Evolutionary conservation across 345 rosid species (phyloP).

Genomic region (Linum tenue): DNA sequence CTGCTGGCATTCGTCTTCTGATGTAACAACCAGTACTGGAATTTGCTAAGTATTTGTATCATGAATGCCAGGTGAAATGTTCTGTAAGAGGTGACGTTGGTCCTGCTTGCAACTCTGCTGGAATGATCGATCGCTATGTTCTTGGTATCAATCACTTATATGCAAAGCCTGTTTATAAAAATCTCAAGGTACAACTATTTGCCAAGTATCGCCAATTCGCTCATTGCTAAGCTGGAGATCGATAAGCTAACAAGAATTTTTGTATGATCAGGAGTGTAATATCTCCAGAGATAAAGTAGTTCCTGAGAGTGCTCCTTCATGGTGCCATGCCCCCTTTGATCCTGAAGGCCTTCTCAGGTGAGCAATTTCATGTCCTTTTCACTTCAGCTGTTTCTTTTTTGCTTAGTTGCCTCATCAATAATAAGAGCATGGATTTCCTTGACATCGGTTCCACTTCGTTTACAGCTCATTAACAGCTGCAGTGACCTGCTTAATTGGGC

Average conservation of each 20-base stretch:
- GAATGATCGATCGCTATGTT: slow-evolving; percentile 37
- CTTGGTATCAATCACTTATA: slow-evolving; percentile 35
- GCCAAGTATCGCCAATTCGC: background rate
- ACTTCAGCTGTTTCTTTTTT: slow-evolving; percentile 2
- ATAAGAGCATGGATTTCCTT: background rate
- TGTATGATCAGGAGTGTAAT: slow-evolving; percentile 28
- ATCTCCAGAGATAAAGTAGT: slow-evolving; percentile 23
- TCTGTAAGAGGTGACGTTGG: slow-evolving; percentile 37
- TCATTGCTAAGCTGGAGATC: background rate
- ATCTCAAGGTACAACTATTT: slow-evolving; percentile 27
- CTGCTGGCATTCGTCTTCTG: background rate
- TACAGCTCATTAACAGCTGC: slow-evolving; percentile 38
- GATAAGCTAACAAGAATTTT: slow-evolving; percentile 1
- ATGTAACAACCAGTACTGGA: background rate
- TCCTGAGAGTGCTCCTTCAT: slow-evolving; percentile 30
- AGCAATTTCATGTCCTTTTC: background rate
- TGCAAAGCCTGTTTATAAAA: slow-evolving; percentile 34
- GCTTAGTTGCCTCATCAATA: too few relatives aligned
- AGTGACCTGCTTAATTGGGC: slow-evolving; percentile 36
- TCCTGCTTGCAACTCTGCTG: slow-evolving; percentile 45
- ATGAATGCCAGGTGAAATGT: slow-evolving; percentile 28
- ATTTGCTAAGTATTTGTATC: background rate
- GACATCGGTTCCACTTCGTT: background rate
- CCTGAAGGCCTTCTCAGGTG: slow-evolving; percentile 45
- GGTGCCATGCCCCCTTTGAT: slow-evolving; percentile 45